Conservation (phyloP, 345 rosid genomes). For the Eutrema heterophyllum region DNA sequence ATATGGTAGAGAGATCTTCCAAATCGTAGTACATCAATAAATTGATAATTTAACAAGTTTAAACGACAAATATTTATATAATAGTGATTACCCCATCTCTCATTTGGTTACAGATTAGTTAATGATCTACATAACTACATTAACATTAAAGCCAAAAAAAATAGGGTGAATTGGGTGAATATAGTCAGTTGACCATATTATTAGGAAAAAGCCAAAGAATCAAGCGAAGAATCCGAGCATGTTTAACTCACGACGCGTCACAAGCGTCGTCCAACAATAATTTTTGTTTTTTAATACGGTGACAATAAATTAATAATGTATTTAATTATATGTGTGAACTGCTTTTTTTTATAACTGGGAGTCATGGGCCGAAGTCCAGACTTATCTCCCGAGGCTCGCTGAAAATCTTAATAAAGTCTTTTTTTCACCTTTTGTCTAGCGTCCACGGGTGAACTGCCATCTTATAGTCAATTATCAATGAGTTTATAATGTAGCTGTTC, state of each 20-base stretch:
- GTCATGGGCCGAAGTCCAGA: no score
- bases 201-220: background rate
- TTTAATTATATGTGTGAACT: no score
- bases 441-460: background rate
- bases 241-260: background rate
- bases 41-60: background rate
- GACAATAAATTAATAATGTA: background rate
- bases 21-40: background rate
- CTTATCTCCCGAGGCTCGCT: no score
- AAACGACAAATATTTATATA: background rate
- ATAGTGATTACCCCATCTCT: background rate
- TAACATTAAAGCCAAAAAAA: background rate
- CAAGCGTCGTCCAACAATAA: background rate
- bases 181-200: no score
- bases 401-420: no score
- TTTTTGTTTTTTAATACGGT: background rate
- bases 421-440: no score
- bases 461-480: background rate
- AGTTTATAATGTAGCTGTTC: background rate
- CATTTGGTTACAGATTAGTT: background rate
- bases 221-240: background rate
- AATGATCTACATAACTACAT: background rate
- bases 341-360: no score
- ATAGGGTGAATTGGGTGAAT: no score
- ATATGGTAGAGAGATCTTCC: slow-evolving; percentile 10